phyloP scores from a whole-genome alignment of 371 early-diverging fungal genomes.

The Nosema muscidifuracis region DNA sequence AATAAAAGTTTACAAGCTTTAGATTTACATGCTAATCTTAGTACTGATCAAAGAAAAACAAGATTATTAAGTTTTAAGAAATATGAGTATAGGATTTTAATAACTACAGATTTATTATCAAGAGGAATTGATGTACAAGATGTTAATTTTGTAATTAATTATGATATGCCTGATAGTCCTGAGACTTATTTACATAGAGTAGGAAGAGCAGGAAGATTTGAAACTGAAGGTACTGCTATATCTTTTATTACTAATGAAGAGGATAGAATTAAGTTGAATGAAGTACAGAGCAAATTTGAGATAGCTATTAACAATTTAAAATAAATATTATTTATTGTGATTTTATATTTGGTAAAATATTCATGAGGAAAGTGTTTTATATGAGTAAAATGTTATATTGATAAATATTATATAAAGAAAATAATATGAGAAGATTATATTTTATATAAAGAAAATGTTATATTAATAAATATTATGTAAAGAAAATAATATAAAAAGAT shows the following conservation, averaged over 20 bases:
- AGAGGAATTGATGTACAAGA: slow-evolving; percentile 98
- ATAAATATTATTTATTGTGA: not conserved
- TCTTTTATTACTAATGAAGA: slow-evolving; percentile 77
- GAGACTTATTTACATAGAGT: slow-evolving; percentile 98
- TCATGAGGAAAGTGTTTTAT: no score
- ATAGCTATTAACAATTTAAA: slow-evolving; percentile 64
- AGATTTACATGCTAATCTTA: slow-evolving; percentile 79
- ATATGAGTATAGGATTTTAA: slow-evolving; percentile 40
- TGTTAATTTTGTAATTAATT: slow-evolving; percentile 97
- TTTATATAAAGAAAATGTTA: no score
- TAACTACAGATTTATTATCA: slow-evolving; percentile 74
- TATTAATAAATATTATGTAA: no score
- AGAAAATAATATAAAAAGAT: no score
- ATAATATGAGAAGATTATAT: no score
- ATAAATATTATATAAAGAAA: no score
- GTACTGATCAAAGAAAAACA: slow-evolving; percentile 70
- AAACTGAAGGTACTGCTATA: slow-evolving; percentile 87
- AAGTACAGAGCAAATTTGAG: slow-evolving; percentile 86
- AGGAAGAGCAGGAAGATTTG: slow-evolving; percentile 97
- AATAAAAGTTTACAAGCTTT: slow-evolving; percentile 66
- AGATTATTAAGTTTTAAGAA: not conserved
- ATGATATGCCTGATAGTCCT: slow-evolving; percentile 94
- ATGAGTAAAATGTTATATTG: no score
- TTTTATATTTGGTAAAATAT: no score
- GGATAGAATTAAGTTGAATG: slow-evolving; percentile 70